These are phyloP conservation scores for Diaporthe citri DNA, from an alignment of 2,329 filamentous ascomycete species.

Conservation along the genomic window DNA sequence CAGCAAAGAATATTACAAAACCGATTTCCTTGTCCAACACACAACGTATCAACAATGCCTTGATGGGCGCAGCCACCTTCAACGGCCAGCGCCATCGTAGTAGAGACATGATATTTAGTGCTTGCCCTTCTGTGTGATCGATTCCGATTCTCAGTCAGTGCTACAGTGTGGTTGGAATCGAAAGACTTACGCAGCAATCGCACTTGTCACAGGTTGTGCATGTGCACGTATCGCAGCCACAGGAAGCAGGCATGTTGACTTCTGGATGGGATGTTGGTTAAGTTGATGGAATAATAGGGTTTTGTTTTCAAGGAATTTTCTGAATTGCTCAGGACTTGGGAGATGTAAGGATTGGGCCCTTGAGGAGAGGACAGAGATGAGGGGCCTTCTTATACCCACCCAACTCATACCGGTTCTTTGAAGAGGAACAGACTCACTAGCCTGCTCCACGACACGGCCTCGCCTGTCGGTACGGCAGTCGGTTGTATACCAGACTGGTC, in stretches of 20 bases:
- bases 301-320: not conserved
- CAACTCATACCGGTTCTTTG: not conserved
- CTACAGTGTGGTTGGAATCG: not conserved
- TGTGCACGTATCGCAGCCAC: slow-evolving; percentile 32
- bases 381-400: slow-evolving; percentile 27
- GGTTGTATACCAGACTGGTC: not conserved
- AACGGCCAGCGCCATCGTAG: not conserved
- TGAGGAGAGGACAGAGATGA: not conserved
- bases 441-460: not conserved
- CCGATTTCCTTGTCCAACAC: not conserved
- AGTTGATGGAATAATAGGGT: not conserved
- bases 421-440: not conserved
- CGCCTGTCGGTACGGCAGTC: slow-evolving; percentile 16
- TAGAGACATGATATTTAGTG: not conserved
- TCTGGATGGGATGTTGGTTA: not conserved
- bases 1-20: not conserved
- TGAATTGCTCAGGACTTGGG: not conserved
- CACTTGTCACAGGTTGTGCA: slow-evolving; percentile 36
- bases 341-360: too few species aligned
- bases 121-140: slow-evolving; percentile 26
- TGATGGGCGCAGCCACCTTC: not conserved
- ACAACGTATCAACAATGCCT: not conserved
- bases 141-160: not conserved
- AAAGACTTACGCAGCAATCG: slow-evolving; percentile 34
- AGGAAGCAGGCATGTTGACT: slow-evolving; percentile 33